phyloP scores from a whole-genome alignment of 176 grass and related monocot genomes.

The Areca catechu region DNA sequence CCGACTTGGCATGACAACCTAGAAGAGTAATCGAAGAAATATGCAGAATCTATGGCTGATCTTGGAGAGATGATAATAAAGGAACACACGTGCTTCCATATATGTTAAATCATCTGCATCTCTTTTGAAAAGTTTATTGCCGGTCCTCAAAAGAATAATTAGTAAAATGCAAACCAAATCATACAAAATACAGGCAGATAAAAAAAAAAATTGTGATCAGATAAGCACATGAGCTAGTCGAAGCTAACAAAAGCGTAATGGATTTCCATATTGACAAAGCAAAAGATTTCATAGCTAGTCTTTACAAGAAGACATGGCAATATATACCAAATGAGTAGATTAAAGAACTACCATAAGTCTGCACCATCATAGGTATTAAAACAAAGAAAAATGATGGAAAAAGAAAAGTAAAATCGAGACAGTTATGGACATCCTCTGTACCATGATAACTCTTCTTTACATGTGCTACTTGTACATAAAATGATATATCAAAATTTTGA shows the following conservation, averaged over 20 bases:
- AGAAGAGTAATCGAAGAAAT: conserved; percentile 70
- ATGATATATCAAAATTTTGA: too few relatives aligned
- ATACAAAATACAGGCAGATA: too few relatives aligned
- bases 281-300: conserved; percentile 44
- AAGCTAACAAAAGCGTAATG: conserved; percentile 34
- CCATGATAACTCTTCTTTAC: too few relatives aligned
- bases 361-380: too few relatives aligned
- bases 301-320: conserved; percentile 66
- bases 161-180: too few relatives aligned
- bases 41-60: conserved; percentile 94
- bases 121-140: conserved; percentile 70
- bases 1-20: conserved; percentile 57
- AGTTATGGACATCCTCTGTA: too few relatives aligned
- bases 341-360: conserved; percentile 48
- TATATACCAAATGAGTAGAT: conserved; percentile 49
- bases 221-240: too few relatives aligned
- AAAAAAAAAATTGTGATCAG: too few relatives aligned
- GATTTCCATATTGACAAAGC: conserved; percentile 61
- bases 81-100: conserved; percentile 68
- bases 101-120: conserved; percentile 66
- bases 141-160: too few relatives aligned
- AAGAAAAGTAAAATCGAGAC: too few relatives aligned
- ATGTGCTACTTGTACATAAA: too few relatives aligned
- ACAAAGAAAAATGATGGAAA: too few relatives aligned
- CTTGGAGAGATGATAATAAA: conserved; percentile 64